A percentile compares a stretch with the other conserved stretches of the same genome.
These are phyloP conservation scores for Solanum arcanum DNA, from an alignment of 257 asterid species.

Conservation along the genomic window DNA sequence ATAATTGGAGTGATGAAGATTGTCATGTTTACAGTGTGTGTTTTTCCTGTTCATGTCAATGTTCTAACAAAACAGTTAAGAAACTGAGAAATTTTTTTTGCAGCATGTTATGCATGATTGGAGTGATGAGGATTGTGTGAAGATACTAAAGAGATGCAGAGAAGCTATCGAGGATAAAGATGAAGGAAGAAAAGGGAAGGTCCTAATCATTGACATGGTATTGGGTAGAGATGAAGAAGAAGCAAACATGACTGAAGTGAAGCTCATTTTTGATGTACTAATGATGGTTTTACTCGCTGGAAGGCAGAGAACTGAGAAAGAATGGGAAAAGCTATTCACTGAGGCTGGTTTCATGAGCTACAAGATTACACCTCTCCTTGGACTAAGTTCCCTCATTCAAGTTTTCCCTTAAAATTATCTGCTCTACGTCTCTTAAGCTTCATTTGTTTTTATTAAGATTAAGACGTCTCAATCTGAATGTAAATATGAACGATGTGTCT, in stretches of 20 bases:
- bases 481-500: no score
- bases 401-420: constrained; percentile 1
- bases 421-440: neutral
- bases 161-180: neutral
- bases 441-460: neutral
- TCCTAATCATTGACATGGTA: neutral
- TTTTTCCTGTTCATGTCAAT: neutral
- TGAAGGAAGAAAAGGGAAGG: neutral
- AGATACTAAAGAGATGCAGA: neutral
- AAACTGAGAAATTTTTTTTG: neutral
- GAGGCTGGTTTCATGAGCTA: constrained; percentile 4
- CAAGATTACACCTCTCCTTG: neutral
- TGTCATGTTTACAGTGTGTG: neutral
- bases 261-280: neutral
- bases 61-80: neutral
- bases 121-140: neutral
- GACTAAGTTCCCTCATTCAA: constrained; percentile 3
- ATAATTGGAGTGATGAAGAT: neutral
- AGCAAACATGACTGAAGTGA: neutral
- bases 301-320: constrained; percentile 2
- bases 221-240: neutral
- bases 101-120: neutral
- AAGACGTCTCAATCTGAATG: neutral
- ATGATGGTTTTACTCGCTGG: neutral
- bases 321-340: constrained; percentile 1